A percentile compares a stretch with the other conserved stretches of the same genome.
Conservation (phyloP, 352 stramenopile genomes). For the Blastocystis sp. region DNA sequence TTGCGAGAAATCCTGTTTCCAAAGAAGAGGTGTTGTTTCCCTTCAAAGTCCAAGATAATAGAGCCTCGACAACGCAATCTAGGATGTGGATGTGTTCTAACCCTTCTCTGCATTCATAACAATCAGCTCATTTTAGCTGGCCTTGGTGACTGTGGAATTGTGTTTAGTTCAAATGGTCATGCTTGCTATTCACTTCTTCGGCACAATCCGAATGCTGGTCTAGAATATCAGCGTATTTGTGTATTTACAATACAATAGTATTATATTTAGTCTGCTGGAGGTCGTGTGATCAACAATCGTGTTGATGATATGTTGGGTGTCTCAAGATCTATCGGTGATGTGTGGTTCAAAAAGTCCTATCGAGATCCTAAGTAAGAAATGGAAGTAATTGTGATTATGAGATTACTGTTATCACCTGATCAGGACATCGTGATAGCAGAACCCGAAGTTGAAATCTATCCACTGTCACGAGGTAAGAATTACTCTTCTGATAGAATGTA, state of each 20-base stretch:
- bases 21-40: background rate
- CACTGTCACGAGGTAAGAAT: constrained; percentile 10
- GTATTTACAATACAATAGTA: background rate
- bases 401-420: background rate
- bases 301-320: constrained; percentile 29
- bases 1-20: background rate
- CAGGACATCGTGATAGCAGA: constrained; percentile 41
- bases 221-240: constrained; percentile 21
- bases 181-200: constrained; percentile 27
- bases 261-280: constrained; percentile 8
- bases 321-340: constrained; percentile 42
- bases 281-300: constrained; percentile 36
- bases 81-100: constrained; percentile 48
- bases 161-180: constrained; percentile 22
- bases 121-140: constrained; percentile 59
- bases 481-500: background rate
- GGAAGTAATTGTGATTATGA: background rate
- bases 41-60: background rate
- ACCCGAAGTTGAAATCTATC: constrained; percentile 53
- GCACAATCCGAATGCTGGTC: background rate
- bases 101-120: constrained; percentile 62
- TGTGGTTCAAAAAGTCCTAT: constrained; percentile 62
- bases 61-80: background rate
- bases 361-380: background rate
- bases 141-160: constrained; percentile 58